phyloP scores from a whole-genome alignment of 805 yeast species.

The Hanseniaspora taiwanica region DNA sequence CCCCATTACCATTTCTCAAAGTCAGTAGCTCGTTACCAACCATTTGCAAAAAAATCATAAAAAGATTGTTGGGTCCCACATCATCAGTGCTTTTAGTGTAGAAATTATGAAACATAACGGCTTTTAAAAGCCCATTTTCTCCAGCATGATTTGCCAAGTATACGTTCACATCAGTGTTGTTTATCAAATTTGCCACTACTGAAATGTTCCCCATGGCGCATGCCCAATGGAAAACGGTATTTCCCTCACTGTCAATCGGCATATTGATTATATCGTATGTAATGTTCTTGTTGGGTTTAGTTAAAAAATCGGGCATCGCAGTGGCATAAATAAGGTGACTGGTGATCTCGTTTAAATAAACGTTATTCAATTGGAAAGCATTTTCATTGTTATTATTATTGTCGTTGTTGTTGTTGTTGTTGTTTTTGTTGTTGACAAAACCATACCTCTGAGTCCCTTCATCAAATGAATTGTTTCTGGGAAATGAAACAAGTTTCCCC shows the following conservation, averaged over 20 bases:
- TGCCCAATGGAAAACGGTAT: conserved; percentile 95
- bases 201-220: conserved; percentile 83
- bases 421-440: background rate
- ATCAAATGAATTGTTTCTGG: no score
- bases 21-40: conserved; percentile 24
- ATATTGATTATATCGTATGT: conserved; percentile 45
- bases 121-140: conserved; percentile 75
- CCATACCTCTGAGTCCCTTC: no score
- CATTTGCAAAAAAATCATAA: conserved; percentile 64
- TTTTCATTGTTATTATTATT: background rate
- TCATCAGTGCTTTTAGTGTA: conserved; percentile 54
- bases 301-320: conserved; percentile 39
- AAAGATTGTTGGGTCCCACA: no score
- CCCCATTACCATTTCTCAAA: conserved; percentile 3
- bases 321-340: conserved; percentile 28
- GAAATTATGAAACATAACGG: conserved; percentile 80
- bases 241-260: conserved; percentile 87
- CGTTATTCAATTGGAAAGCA: background rate
- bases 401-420: background rate
- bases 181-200: conserved; percentile 59
- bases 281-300: conserved; percentile 34
- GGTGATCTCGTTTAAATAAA: background rate
- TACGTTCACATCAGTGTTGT: conserved; percentile 28
- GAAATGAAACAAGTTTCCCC: background rate
- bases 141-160: conserved; percentile 52